phyloP scores from a whole-genome alignment of 2,329 filamentous ascomycete genomes.

The Pseudogymnoascus sp. region DNA sequence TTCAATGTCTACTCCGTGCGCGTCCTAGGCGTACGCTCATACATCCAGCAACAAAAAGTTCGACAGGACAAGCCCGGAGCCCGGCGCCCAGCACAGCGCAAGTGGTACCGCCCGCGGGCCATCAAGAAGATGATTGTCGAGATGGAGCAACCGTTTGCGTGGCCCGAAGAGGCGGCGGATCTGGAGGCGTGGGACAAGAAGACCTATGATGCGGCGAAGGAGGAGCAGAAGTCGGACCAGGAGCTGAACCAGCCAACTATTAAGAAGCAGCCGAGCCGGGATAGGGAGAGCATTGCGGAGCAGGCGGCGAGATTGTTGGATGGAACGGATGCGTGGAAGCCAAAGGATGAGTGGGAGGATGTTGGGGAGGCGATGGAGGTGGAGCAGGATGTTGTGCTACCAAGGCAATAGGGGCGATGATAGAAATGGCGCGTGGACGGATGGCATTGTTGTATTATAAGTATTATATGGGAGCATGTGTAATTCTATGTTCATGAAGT shows the following conservation, averaged over 20 bases:
- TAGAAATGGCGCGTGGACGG: conserved; percentile 9
- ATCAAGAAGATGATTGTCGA: conserved; percentile 94
- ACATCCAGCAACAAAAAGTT: conserved; percentile 61
- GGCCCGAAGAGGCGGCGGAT: conserved; percentile 63
- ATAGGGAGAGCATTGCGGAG: conserved; percentile 40
- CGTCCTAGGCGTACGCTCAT: conserved; percentile 66
- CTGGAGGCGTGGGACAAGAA: conserved; percentile 53
- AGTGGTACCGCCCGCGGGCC: conserved; percentile 60
- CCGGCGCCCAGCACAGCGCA: conserved; percentile 36
- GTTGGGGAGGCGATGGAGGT: conserved; percentile 25
- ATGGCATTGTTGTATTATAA: conserved; percentile 5
- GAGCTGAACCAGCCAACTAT: conserved; percentile 24
- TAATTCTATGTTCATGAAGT: conserved; percentile 7
- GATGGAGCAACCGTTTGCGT: conserved; percentile 78
- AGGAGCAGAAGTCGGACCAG: conserved; percentile 34
- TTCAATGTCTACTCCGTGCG: conserved; percentile 75
- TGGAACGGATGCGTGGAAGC: conserved; percentile 52
- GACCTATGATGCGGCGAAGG: conserved; percentile 45
- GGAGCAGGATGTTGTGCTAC: conserved; percentile 22
- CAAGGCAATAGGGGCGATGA: neutral
- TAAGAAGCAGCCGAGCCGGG: conserved; percentile 25
- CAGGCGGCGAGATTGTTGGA: conserved; percentile 56
- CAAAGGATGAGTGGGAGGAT: conserved; percentile 34
- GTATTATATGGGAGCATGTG: conserved; percentile 6
- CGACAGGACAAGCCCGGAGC: conserved; percentile 39